Evolutionary conservation across 352 stramenopile species (phyloP).

Genomic region (Thraustotheca clavata): DNA sequence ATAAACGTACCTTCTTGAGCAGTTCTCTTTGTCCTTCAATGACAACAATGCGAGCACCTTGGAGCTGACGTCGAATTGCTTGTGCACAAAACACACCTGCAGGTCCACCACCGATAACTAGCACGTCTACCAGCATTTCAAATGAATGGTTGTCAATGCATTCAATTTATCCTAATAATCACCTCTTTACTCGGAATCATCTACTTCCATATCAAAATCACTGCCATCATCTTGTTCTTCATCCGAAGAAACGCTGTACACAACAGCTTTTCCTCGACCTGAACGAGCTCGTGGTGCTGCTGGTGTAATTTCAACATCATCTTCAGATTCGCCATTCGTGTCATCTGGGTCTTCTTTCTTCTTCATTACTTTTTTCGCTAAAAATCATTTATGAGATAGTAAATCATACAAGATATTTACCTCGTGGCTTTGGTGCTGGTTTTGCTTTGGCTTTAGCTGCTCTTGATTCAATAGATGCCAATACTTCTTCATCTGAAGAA

Average conservation of each 20-base stretch:
- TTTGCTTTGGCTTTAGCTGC: conserved; percentile 26
- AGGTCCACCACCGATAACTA: conserved; percentile 13
- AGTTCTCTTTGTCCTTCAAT: conserved; percentile 26
- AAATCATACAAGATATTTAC: conserved; percentile 20
- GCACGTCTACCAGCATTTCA: conserved; percentile 18
- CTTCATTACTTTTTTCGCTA: conserved; percentile 28
- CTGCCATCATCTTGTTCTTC: conserved; percentile 6
- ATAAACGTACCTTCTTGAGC: conserved; percentile 37
- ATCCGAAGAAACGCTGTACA: conserved; percentile 1
- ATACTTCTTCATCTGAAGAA: conserved; percentile 45
- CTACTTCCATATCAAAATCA: conserved; percentile 8
- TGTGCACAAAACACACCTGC: conserved; percentile 19
- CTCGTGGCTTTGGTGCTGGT: conserved; percentile 24
- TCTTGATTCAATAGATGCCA: conserved; percentile 39
- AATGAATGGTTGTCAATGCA: no score
- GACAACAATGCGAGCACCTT: conserved; percentile 21
- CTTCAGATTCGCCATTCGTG: conserved; percentile 27
- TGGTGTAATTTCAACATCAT: conserved; percentile 21
- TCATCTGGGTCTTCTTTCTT: conserved; percentile 39
- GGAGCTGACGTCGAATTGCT: not conserved
- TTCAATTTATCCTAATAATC: no score
- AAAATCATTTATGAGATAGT: conserved; percentile 21
- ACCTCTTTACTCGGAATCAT: conserved; percentile 11
- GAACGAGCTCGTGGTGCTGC: not conserved
- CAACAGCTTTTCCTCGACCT: conserved; percentile 2